phyloP scores from a whole-genome alignment of 2,329 filamentous ascomycete genomes.

The Cryphonectria carpinicola region DNA sequence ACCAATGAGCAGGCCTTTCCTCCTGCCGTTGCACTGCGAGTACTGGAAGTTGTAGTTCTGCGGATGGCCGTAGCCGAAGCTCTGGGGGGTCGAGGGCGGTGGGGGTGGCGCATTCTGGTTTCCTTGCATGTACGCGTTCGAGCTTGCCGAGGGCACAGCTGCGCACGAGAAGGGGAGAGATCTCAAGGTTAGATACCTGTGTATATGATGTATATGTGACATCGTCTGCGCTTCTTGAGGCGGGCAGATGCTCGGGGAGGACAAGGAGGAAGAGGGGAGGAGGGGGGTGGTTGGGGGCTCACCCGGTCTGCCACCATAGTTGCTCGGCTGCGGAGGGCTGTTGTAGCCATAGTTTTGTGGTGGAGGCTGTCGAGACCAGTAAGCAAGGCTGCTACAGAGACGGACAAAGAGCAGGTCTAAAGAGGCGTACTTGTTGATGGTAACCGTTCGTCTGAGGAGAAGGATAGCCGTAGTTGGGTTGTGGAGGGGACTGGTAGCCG shows the following conservation, averaged over 20 bases:
- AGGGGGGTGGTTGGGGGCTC: constrained; percentile 33
- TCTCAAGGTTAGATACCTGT: constrained; percentile 12
- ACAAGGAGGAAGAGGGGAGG: background rate
- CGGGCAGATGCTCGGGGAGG: background rate
- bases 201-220: background rate
- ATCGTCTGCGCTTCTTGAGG: background rate
- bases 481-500: constrained; percentile 54
- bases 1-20: constrained; percentile 89
- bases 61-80: constrained; percentile 81
- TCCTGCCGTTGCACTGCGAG: constrained; percentile 83
- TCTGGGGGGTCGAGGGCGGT: constrained; percentile 68
- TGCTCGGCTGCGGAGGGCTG: constrained; percentile 41
- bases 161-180: background rate
- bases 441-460: constrained; percentile 39
- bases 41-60: constrained; percentile 85
- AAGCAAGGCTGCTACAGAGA: background rate
- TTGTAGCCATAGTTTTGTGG: constrained; percentile 50
- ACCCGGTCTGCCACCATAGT: constrained; percentile 55
- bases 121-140: constrained; percentile 60
- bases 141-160: constrained; percentile 36
- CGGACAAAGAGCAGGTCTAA: background rate
- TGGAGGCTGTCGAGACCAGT: constrained; percentile 39
- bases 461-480: constrained; percentile 40
- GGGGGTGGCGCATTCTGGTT: constrained; percentile 64
- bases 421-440: constrained; percentile 43